These are phyloP conservation scores for Termitomyces sp. DNA, from an alignment of 768 basidiomycete genomes.

Conservation along the genomic window DNA sequence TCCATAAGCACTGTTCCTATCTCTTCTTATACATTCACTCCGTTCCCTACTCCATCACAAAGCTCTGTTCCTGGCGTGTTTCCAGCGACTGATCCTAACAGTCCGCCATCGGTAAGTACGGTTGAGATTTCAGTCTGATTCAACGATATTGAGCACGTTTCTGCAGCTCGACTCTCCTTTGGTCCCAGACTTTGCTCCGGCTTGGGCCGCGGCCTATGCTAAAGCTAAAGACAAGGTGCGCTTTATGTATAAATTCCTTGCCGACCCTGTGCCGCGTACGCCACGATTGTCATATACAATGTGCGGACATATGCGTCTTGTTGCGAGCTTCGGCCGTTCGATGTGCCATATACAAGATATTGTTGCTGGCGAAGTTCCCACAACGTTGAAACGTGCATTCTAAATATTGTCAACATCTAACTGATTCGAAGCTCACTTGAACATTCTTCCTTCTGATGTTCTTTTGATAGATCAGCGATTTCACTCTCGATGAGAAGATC, in stretches of 20 bases:
- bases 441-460: neutral
- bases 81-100: slow-evolving; percentile 47
- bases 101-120: slow-evolving; percentile 48
- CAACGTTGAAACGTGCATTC: neutral
- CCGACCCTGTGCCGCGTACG: neutral
- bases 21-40: slow-evolving; percentile 31
- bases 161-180: slow-evolving; percentile 28
- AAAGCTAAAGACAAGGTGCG: slow-evolving; percentile 54
- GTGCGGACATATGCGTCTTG: neutral
- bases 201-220: slow-evolving; percentile 56
- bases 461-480: slow-evolving; percentile 34
- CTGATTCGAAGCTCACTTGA: neutral
- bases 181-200: slow-evolving; percentile 43
- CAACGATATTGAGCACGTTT: neutral
- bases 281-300: too few relatives aligned
- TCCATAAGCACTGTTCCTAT: slow-evolving; percentile 8
- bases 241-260: slow-evolving; percentile 2
- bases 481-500: slow-evolving; percentile 61
- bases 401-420: neutral
- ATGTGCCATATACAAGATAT: neutral
- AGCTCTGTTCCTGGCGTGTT: slow-evolving; percentile 48
- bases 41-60: slow-evolving; percentile 59
- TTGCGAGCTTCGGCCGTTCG: neutral
- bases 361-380: neutral
- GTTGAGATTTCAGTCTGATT: neutral